Base-by-base conservation (phyloP, 495 filamentous ascomycete species). In the Trypethelium eluteriae region DNA sequence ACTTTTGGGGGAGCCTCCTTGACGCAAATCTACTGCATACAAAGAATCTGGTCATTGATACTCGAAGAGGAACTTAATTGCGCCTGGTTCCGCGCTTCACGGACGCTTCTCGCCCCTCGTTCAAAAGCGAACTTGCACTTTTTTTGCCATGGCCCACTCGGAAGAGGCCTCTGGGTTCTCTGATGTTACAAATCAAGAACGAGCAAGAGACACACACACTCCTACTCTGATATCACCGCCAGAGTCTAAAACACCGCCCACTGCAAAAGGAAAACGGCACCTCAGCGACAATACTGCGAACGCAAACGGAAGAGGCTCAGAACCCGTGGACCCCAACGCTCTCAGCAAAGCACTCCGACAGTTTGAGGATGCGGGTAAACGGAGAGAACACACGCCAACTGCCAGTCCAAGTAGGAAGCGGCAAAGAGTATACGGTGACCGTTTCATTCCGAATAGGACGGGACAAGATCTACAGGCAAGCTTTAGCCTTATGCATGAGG, bases 371-470 rank as follows among this genome's bases (percentile, higher is more conserved):
- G 81, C 80, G n/a, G 85, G 82, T 9, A 76, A 77, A 72, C 78
- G 81, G 63, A 79, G 88, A 68, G 88, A 93, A 62, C 82, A 83
- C 62, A 90, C 90, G 14, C 88, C 90, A 0, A 85, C 81, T 59
- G 85, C 83, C 12, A 96, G 90, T 74, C 92, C 92, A 14, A 91
- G 87, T 78, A 82, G 92, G 71, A 96, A 96, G 76, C 83, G 91
- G 59, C 92, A 92, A 72, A 83, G 91, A 65, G 84, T 96, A 5
- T 92, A 96, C 74, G 90, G 88, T 44, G 91, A 93, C 70, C 84
- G 91, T 86, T 98, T 98, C 73, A 98, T 98, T 69, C 95, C 95
- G 39, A 92, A 94, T 73, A 87, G 94, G 14, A 89, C 92, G 63
- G 94, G 95, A 7, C 91, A 95, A 74, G 95, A 98, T 75, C 79